Base-by-base conservation (phyloP, 179 eudicot genomes). In the Spergularia azorica region DNA sequence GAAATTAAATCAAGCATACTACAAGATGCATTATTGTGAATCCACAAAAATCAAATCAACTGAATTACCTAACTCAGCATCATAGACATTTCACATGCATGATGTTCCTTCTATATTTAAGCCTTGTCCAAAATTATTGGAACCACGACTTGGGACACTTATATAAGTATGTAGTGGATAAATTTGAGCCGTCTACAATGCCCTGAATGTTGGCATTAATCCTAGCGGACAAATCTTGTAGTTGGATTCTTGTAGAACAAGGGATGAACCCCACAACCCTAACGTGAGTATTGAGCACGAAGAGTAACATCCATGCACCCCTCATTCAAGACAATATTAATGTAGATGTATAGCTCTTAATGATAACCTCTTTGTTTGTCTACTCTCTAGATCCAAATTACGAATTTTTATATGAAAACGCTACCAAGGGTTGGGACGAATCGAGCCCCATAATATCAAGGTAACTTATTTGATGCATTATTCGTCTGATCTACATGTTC, bases 71-170 rank as follows among this genome's bases (percentile, higher is more conserved):
- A 59, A 59, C 63, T 59, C 63, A 59, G 12, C 63, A 18, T 3
- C 17, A 10, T n/a, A 17, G 16, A 14, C 8, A 59, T 59, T 59
- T 68, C 72, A 76, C 79, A 67, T 56, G 80, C 60, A 60, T 77
- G 70, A 70, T 77, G 74, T 70, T 70, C 20, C 74, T 32, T 48
- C 8, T 59, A 46, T 51, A 32, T 48, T 51, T 16, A 55, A 55
- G 39, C 39, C 39, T 36, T 61, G 16, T 36, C 46, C 51, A 17
- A 72, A 71, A 79, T 79, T 21, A 79, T 79, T 79, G 81, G 32
- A 56, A 32, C 18, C 20, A 62, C 17, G 36, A 63, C 11, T 46
- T 74, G 61, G 15, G 70, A 50, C 21, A 61, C 52, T 61, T 36
- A 36, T 36, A 36, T 36, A 36, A 46, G 9, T 46, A 46, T 6